phyloP scores from a whole-genome alignment of 78 protist genomes.

The Isochrysis galbana region DNA sequence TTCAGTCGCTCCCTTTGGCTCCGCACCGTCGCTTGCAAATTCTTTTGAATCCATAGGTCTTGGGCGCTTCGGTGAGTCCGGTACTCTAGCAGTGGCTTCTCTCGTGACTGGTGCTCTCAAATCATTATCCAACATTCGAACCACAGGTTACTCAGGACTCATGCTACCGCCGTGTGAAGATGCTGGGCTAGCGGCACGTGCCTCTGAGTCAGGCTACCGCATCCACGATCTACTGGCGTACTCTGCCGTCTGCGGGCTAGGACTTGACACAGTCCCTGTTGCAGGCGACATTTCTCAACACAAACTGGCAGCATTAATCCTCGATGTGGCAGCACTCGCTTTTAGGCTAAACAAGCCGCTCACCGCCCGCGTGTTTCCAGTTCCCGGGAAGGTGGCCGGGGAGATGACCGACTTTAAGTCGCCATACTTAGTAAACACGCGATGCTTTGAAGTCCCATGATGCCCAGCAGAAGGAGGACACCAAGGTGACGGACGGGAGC shows the following conservation, averaged over 20 bases:
- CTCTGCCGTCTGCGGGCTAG: constrained; percentile 37
- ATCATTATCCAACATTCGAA: background rate
- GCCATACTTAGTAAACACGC: background rate
- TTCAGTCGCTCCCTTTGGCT: background rate
- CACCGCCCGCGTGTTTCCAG: constrained; percentile 37
- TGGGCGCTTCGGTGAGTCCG: background rate
- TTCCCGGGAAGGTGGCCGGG: constrained; percentile 22
- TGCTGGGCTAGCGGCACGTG: constrained; percentile 15
- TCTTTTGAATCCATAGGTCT: background rate
- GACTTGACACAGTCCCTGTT: constrained; percentile 37
- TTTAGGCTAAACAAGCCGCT: constrained; percentile 43
- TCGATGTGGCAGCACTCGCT: constrained; percentile 35
- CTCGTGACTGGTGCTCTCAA: background rate
- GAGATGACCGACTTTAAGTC: background rate
- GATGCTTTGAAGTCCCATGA: constrained; percentile 11
- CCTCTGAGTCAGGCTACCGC: background rate
- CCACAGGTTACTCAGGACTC: constrained; percentile 9
- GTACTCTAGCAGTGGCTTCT: background rate
- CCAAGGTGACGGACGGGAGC: too few relatives aligned
- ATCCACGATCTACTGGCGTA: constrained; percentile 18
- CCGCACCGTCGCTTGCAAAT: background rate
- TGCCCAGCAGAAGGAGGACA: too few relatives aligned
- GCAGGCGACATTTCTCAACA: constrained; percentile 10
- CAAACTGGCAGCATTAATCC: constrained; percentile 6
- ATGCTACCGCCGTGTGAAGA: constrained; percentile 44